Percentiles rank a stretch among this genome's conserved stretches.
Evolutionary conservation across 2,329 filamentous ascomycete species (phyloP).

Genomic region (Neocatenulostroma microsporum): DNA sequence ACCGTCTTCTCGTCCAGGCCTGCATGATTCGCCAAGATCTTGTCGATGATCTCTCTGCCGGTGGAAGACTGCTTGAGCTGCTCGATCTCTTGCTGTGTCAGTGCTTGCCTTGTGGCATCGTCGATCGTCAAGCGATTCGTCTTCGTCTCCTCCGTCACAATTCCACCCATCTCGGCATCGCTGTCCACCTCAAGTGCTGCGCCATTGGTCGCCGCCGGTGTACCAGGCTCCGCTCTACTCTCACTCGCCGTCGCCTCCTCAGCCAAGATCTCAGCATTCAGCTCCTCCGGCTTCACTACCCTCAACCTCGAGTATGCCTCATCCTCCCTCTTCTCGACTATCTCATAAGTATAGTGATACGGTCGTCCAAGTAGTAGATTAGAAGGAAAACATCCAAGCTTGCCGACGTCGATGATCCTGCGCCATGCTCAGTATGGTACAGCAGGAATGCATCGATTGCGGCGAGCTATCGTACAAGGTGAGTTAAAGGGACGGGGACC

Average conservation of each 20-base stretch:
- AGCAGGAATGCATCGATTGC: conserved; percentile 23
- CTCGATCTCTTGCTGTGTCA: conserved; percentile 66
- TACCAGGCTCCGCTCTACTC: conserved; percentile 24
- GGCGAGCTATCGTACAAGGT: conserved; percentile 1
- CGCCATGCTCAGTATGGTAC: conserved; percentile 24
- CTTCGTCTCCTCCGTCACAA: conserved; percentile 42
- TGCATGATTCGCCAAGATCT: conserved; percentile 80
- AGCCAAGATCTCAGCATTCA: conserved; percentile 69
- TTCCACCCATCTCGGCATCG: conserved; percentile 23
- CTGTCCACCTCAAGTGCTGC: conserved; percentile 31
- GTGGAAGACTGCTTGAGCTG: conserved; percentile 61
- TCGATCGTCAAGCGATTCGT: conserved; percentile 59
- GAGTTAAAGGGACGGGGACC: conserved; percentile 31
- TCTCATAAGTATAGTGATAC: conserved; percentile 84
- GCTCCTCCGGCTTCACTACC: conserved; percentile 69
- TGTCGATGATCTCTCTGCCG: conserved; percentile 85
- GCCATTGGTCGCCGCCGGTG: conserved; percentile 12
- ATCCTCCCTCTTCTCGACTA: conserved; percentile 61
- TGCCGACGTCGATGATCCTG: conserved; percentile 80
- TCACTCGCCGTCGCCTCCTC: conserved; percentile 40
- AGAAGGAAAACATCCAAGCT: conserved; percentile 83
- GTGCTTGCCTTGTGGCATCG: conserved; percentile 61
- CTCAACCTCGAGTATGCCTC: conserved; percentile 63
- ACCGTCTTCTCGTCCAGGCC: conserved; percentile 88
- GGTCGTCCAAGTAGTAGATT: conserved; percentile 89